Evolutionary conservation across 768 basidiomycete genomes (phyloP).

Genomic region (Boletus rubropictus): DNA sequence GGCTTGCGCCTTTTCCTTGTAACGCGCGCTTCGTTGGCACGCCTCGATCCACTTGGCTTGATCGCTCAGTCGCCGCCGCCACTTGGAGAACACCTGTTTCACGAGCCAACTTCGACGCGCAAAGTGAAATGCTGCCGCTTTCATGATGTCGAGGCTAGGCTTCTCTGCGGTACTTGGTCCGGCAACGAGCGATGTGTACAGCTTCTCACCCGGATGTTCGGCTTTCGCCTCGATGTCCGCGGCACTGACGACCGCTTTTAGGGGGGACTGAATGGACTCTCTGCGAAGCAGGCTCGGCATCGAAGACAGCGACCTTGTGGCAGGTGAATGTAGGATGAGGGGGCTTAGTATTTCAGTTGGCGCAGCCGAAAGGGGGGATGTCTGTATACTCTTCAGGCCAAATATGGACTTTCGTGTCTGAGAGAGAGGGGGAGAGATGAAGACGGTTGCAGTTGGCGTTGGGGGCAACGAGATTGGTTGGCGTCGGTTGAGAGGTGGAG

Average conservation of each 20-base stretch:
- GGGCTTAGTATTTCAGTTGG: conserved; percentile 30
- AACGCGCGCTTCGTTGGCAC: conserved; percentile 52
- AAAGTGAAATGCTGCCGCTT: conserved; percentile 41
- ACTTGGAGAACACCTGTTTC: conserved; percentile 38
- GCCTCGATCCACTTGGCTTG: conserved; percentile 58
- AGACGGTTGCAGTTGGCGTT: conserved; percentile 25
- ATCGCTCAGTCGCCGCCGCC: conserved; percentile 43
- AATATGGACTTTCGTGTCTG: conserved; percentile 17
- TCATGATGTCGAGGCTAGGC: conserved; percentile 25
- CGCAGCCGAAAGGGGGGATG: conserved; percentile 14
- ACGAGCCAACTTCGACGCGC: conserved; percentile 36
- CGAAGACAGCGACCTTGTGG: conserved; percentile 13
- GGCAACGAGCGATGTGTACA: background rate
- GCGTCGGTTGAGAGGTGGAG: conserved; percentile 27
- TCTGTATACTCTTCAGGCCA: conserved; percentile 24
- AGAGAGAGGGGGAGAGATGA: conserved; percentile 13
- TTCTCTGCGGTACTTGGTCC: conserved; percentile 7
- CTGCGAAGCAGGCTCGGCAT: conserved; percentile 16
- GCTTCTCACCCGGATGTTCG: conserved; percentile 4
- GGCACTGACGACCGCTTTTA: conserved; percentile 15
- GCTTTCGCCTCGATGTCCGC: conserved; percentile 8
- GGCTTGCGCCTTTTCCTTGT: conserved; percentile 46
- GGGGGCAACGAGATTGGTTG: conserved; percentile 32
- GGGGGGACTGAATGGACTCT: conserved; percentile 24
- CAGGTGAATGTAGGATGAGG: conserved; percentile 26